Conservation (phyloP, 1,139 yeast species). For the Blastobotrys proliferans region DNA sequence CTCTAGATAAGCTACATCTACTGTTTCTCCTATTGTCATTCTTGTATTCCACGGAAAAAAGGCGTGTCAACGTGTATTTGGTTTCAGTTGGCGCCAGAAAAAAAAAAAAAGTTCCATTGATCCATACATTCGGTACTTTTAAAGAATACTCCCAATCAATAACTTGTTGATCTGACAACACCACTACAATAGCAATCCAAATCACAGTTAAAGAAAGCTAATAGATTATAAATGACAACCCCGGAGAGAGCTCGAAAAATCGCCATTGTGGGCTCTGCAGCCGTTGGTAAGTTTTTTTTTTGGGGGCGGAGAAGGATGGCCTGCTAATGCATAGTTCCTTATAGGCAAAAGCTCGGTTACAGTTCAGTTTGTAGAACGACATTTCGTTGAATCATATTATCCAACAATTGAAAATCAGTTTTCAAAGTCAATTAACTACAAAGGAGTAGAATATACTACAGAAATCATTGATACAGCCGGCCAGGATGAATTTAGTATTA, state of each 20-base stretch:
- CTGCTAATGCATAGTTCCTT: not conserved
- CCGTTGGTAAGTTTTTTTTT: constrained; percentile 47
- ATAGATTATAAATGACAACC: constrained; percentile 17
- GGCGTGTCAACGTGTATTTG: too few relatives aligned
- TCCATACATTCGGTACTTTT: not conserved
- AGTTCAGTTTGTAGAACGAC: constrained; percentile 82
- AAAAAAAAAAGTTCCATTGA: not conserved
- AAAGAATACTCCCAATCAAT: not conserved
- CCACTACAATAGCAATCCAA: not conserved
- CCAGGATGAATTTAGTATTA: constrained; percentile 78
- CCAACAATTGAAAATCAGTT: constrained; percentile 93
- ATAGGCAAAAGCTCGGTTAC: constrained; percentile 73
- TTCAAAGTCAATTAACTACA: constrained; percentile 63
- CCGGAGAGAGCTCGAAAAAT: constrained; percentile 60
- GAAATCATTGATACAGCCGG: constrained; percentile 94
- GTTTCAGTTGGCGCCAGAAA: not conserved
- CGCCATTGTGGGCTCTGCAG: constrained; percentile 85
- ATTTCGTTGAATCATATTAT: constrained; percentile 83
- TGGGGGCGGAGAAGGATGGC: not conserved
- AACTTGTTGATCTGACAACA: not conserved
- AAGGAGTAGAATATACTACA: constrained; percentile 73
- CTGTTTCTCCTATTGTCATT: too few relatives aligned
- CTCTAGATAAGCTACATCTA: too few relatives aligned
- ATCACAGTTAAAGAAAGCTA: not conserved
- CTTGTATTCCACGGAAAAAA: too few relatives aligned